phyloP scores from a whole-genome alignment of 106 monocot species.

The Xerophyta viscosa region DNA sequence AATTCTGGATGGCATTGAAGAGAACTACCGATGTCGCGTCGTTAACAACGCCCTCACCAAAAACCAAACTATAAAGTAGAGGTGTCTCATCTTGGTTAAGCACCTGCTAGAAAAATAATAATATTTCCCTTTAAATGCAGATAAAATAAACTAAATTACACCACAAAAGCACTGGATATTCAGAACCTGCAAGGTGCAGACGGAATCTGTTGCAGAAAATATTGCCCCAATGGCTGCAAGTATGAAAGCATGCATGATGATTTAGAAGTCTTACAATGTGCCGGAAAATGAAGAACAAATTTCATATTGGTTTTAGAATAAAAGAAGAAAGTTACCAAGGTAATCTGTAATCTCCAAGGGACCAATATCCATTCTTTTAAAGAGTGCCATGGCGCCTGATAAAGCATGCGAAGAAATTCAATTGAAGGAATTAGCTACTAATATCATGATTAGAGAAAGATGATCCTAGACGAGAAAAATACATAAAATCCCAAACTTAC shows the following conservation, averaged over 20 bases:
- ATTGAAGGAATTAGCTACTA: too few species aligned
- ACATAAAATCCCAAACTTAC: not conserved
- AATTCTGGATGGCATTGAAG: slow-evolving; percentile 66
- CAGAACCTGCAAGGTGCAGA: slow-evolving; percentile 88
- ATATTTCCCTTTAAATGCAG: not conserved
- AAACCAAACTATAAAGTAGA: slow-evolving; percentile 64
- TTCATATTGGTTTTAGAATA: too few species aligned
- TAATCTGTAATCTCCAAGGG: slow-evolving; percentile 36
- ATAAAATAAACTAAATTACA: not conserved
- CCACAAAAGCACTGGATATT: not conserved
- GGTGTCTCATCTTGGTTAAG: slow-evolving; percentile 72
- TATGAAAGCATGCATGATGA: not conserved
- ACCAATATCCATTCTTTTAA: slow-evolving; percentile 42
- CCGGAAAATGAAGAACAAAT: not conserved
- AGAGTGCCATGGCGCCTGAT: slow-evolving; percentile 41
- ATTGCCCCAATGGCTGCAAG: slow-evolving; percentile 81
- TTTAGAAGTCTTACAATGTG: not conserved
- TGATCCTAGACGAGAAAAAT: too few species aligned
- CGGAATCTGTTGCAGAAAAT: slow-evolving; percentile 91
- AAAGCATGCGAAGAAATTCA: not conserved
- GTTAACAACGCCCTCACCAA: slow-evolving; percentile 73
- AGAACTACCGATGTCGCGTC: slow-evolving; percentile 72
- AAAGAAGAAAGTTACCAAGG: slow-evolving; percentile 31
- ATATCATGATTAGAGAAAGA: too few species aligned
- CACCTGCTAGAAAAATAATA: slow-evolving; percentile 25